phyloP scores from a whole-genome alignment of 768 basidiomycete species.

The Suillus subalutaceus region DNA sequence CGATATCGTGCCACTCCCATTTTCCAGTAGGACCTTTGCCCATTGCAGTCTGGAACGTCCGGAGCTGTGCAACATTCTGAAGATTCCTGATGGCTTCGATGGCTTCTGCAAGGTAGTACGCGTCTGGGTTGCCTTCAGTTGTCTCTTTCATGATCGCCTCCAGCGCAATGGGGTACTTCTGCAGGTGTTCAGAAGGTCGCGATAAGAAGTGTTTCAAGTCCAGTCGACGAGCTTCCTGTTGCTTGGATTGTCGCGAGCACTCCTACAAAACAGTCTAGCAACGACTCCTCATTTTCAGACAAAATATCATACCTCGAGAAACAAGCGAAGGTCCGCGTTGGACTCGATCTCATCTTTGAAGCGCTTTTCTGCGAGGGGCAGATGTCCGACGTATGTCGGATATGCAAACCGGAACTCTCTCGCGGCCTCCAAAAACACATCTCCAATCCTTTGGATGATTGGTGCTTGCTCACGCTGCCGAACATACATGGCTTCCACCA shows the following conservation, averaged over 20 bases:
- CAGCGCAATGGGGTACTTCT: conserved; percentile 75
- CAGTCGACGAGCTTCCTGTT: conserved; percentile 58
- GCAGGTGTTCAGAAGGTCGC: conserved; percentile 64
- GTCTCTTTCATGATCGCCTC: conserved; percentile 89
- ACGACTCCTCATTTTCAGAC: neutral
- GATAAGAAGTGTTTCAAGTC: conserved; percentile 67
- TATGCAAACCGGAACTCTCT: conserved; percentile 88
- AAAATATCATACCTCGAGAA: conserved; percentile 69
- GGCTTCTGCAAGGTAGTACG: conserved; percentile 81
- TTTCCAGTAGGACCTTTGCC: conserved; percentile 77
- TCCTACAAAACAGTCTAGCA: conserved; percentile 18
- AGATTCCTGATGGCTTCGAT: conserved; percentile 82
- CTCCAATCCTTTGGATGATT: conserved; percentile 84
- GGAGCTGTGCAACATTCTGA: conserved; percentile 78
- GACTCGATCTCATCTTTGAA: conserved; percentile 84
- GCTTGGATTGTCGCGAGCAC: conserved; percentile 47
- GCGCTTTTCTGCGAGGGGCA: conserved; percentile 83
- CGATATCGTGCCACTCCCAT: conserved; percentile 91
- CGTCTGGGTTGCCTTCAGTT: conserved; percentile 76
- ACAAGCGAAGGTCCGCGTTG: conserved; percentile 80
- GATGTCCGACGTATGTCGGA: conserved; percentile 81
- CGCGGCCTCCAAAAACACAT: conserved; percentile 85
- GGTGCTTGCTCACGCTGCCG: conserved; percentile 83
- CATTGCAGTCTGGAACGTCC: conserved; percentile 91
- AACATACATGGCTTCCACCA: conserved; percentile 86